Percentiles rank a stretch among this genome's conserved stretches.
Conservation (phyloP, 176 grass and related monocot species). For the Alloteropsis semialata region DNA sequence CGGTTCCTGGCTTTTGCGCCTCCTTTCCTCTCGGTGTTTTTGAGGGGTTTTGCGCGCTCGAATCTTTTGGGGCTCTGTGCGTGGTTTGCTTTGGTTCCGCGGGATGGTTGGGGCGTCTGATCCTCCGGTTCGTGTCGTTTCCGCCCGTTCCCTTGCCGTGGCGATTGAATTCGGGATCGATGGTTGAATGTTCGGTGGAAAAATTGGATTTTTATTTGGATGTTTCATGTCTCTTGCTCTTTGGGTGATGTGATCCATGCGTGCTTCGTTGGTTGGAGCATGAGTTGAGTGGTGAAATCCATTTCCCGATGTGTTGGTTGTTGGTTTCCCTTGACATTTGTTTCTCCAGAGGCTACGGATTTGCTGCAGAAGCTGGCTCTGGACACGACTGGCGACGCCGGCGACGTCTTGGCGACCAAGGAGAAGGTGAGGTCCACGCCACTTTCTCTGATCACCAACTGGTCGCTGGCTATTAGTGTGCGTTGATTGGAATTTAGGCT, state of each 20-base stretch:
- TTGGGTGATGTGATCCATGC: not conserved
- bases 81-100: not conserved
- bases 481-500: not conserved
- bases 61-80: not conserved
- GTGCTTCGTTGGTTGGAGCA: not conserved
- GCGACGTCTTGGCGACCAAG: conserved; percentile 21
- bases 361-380: conserved; percentile 56
- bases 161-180: not conserved
- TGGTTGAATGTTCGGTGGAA: not conserved
- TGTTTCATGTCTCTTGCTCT: not conserved
- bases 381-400: conserved; percentile 31
- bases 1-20: not conserved
- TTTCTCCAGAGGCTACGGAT: conserved; percentile 44
- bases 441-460: not conserved
- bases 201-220: not conserved
- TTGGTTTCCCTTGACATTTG: conserved; percentile 37
- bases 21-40: not conserved
- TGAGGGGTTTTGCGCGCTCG: not conserved
- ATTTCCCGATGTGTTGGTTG: not conserved
- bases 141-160: not conserved
- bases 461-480: too few relatives aligned
- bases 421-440: conserved; percentile 38
- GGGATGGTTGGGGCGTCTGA: not conserved
- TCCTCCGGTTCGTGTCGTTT: not conserved
- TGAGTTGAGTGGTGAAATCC: not conserved